Evolutionary conservation across 1,284 basidiomycete species (phyloP).

Genomic region (Sporisorium exsertum): DNA sequence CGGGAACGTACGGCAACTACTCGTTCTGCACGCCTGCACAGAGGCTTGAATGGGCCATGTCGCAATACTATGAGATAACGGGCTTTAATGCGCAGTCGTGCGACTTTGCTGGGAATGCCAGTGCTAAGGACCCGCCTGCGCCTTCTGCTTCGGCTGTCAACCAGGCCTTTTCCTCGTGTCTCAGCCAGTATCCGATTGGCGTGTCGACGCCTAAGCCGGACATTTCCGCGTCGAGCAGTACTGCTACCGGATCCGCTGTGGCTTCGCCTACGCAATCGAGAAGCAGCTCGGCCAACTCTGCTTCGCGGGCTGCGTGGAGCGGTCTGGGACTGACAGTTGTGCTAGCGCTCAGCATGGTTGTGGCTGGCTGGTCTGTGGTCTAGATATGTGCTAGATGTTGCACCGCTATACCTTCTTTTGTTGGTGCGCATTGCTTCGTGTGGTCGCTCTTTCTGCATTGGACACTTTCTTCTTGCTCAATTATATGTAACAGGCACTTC

Average conservation of each 20-base stretch:
- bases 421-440: no score
- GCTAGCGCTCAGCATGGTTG: not conserved
- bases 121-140: conserved; percentile 75
- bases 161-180: conserved; percentile 78
- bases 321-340: not conserved
- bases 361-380: not conserved
- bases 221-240: conserved; percentile 4
- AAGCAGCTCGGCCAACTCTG: conserved; percentile 1
- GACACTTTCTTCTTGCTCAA: not conserved
- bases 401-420: not conserved
- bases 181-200: conserved; percentile 75
- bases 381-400: not conserved
- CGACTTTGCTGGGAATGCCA: conserved; percentile 85
- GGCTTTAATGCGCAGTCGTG: conserved; percentile 75
- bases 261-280: not conserved
- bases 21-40: conserved; percentile 80
- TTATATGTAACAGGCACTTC: no score
- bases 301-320: not conserved
- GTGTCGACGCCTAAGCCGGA: conserved; percentile 54
- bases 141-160: conserved; percentile 74
- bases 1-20: conserved; percentile 81
- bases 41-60: conserved; percentile 78
- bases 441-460: no score
- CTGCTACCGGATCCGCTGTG: not conserved
- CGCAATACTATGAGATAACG: conserved; percentile 79